phyloP scores from a whole-genome alignment of 768 basidiomycete genomes.

The Mycena latifolia region DNA sequence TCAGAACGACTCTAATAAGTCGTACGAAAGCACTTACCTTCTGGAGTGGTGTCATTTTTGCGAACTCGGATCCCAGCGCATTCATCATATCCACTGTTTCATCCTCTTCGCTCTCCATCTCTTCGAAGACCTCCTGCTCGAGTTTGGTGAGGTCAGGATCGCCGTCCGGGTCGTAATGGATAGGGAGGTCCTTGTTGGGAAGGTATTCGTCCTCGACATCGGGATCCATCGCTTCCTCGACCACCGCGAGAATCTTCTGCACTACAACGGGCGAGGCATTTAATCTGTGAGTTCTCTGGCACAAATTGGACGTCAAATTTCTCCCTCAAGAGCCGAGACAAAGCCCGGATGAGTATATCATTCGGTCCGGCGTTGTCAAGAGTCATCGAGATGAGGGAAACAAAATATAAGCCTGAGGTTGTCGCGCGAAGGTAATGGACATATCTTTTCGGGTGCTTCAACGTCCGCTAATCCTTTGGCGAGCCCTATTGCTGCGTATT shows the following conservation, averaged over 20 bases:
- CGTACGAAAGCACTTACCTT: not conserved
- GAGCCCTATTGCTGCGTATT: constrained; percentile 43
- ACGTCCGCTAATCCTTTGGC: constrained; percentile 38
- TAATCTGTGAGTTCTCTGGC: constrained; percentile 44
- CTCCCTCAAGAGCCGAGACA: constrained; percentile 34
- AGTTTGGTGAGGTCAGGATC: not conserved
- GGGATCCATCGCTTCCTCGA: constrained; percentile 42
- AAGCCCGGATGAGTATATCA: constrained; percentile 45
- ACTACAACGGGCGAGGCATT: constrained; percentile 50
- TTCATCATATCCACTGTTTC: not conserved
- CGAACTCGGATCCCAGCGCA: not conserved
- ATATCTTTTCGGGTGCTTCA: constrained; percentile 50
- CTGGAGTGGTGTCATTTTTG: not conserved
- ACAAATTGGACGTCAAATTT: constrained; percentile 42
- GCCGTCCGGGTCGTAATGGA: constrained; percentile 41
- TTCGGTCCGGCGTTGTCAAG: constrained; percentile 51
- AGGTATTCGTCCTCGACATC: constrained; percentile 40
- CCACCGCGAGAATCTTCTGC: constrained; percentile 42
- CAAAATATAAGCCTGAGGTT: not conserved
- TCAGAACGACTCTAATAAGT: not conserved
- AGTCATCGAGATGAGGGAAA: constrained; percentile 37
- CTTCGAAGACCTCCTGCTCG: not conserved
- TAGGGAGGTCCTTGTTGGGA: constrained; percentile 40
- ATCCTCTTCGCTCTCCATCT: not conserved
- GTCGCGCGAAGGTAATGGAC: constrained; percentile 12